Evolutionary conservation across 1,284 basidiomycete genomes (phyloP), one percentile per base, ranked within the genome.

Genomic region (Melampsora occidentalis): DNA sequence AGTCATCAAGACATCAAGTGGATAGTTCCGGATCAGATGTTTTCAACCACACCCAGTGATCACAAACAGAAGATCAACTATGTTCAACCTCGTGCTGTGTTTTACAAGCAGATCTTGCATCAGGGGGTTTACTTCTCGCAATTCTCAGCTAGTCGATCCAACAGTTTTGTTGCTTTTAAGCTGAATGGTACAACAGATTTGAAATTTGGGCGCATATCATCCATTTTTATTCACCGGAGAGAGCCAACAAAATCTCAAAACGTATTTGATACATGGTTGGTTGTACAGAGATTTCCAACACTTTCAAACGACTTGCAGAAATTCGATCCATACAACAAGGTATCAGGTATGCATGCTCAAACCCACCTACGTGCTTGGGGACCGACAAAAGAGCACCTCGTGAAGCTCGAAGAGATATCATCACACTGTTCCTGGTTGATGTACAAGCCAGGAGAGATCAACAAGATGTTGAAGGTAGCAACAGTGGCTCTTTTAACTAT

Each of bases 351-450:
- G 51, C 35, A 53, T 53, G 18, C 12, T 53, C 22, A 22, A 53
- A 20, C 69, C 57, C 20, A 86, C 89, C 1, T 78, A 81, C 1
- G 80, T 84, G 7, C 77, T 78, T 35, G 35, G 35, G 35, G 35
- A 35, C 35, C 35, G 3, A 35, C 35, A 35, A 35, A 35, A 35
- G 35, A 35, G 9, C 9, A 35, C 35, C 35, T 70, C 2, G 7
- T 71, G 16, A 59, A 48, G 10, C 9, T 65, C n/a, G n/a, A 46
- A 22, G 42, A 71, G 22, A 35, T 71, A 0, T 33, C 64, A 28
- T 59, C 70, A 49, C 70, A 71, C 14, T 71, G 70, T 53, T 59
- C 70, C 9, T 71, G 70, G 70, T 18, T 71, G 28, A 25, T 48
- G 61, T 71, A 71, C 49, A 35, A 51, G n/a, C 48, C 62, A 5